These are phyloP conservation scores for Tuber borchii DNA, from an alignment of 495 filamentous ascomycete genomes.

Conservation along the genomic window DNA sequence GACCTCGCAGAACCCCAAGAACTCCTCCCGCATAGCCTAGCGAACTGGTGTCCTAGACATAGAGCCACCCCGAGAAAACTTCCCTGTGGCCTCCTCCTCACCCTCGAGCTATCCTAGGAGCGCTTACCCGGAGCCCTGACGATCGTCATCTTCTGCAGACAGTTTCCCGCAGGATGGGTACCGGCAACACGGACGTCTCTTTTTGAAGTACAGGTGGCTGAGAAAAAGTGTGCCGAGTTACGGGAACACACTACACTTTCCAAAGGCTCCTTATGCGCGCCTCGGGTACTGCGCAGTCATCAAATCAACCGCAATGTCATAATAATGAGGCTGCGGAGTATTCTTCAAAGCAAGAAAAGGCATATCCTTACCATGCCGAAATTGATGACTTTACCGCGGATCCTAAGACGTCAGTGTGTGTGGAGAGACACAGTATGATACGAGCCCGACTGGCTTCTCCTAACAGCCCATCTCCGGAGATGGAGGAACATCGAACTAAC, in stretches of 20 bases:
- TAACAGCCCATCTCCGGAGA: background rate
- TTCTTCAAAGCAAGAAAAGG: background rate
- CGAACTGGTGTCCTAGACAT: background rate
- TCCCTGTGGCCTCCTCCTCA: background rate
- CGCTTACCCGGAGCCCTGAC: background rate
- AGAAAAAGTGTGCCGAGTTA: background rate
- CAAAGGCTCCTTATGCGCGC: background rate
- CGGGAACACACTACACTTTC: background rate
- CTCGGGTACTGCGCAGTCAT: background rate
- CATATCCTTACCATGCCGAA: background rate
- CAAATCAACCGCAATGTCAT: background rate
- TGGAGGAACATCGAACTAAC: background rate
- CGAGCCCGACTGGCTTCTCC: background rate
- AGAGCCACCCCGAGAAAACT: background rate
- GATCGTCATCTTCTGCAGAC: background rate
- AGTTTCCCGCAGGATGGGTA: background rate
- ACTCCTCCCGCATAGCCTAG: background rate
- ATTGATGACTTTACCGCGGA: background rate
- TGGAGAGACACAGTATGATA: slow-evolving; percentile 2
- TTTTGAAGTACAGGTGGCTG: background rate
- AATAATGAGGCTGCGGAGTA: background rate
- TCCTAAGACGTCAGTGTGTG: background rate
- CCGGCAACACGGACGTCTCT: background rate
- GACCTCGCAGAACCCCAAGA: background rate
- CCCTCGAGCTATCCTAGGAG: background rate